These are phyloP conservation scores for Penicillium canescens DNA, from an alignment of 495 filamentous ascomycete species.

Conservation along the genomic window DNA sequence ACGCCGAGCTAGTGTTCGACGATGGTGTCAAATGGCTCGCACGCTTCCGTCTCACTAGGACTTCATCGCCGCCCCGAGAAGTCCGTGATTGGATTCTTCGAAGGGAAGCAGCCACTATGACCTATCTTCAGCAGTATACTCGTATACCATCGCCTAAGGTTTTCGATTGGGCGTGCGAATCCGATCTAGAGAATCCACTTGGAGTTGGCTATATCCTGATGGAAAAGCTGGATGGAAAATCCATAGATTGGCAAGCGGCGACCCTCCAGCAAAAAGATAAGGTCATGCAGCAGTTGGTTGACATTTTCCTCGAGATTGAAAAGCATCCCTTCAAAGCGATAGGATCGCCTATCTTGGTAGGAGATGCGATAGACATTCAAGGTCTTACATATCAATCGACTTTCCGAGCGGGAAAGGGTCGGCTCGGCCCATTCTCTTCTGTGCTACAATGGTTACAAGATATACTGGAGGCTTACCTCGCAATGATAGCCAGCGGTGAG, in stretches of 20 bases:
- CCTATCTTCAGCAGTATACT: slow-evolving; percentile 18
- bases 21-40: slow-evolving; percentile 15
- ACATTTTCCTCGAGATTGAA: slow-evolving; percentile 34
- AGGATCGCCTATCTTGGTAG: slow-evolving; percentile 19
- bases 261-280: slow-evolving; percentile 23
- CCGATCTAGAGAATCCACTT: slow-evolving; percentile 23
- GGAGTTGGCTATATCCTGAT: slow-evolving; percentile 33
- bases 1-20: slow-evolving; percentile 14
- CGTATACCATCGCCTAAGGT: slow-evolving; percentile 12
- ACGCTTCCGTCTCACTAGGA: slow-evolving; percentile 2
- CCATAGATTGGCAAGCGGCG: slow-evolving; percentile 26
- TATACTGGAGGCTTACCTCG: slow-evolving; percentile 7
- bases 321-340: slow-evolving; percentile 26
- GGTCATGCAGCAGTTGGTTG: slow-evolving; percentile 34
- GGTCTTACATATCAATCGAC: slow-evolving; percentile 14
- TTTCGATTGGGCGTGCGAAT: slow-evolving; percentile 11
- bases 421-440: slow-evolving; percentile 19
- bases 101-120: slow-evolving; percentile 27
- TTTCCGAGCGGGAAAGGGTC: slow-evolving; percentile 12
- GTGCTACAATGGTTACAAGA: slow-evolving; percentile 5
- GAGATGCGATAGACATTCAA: background rate
- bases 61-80: slow-evolving; percentile 12
- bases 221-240: slow-evolving; percentile 34
- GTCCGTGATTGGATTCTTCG: slow-evolving; percentile 19
- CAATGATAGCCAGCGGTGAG: slow-evolving; percentile 8